Conservation (phyloP, 768 basidiomycete genomes). For the Boletus sp. region DNA sequence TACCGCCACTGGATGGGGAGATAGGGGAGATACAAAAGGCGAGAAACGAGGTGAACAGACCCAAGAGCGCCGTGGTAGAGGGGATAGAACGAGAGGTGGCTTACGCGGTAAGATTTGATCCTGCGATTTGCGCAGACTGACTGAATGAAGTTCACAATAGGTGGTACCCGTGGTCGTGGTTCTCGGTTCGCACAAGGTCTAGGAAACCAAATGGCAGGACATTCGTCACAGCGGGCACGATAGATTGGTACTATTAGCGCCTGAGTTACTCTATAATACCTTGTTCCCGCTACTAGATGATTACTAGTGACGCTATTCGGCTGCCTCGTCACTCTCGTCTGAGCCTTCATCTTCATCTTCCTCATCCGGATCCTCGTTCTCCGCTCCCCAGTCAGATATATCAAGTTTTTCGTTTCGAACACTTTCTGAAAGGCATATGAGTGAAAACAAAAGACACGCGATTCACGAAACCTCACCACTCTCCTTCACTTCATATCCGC, state of each 20-base stretch:
- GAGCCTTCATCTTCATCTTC: slow-evolving; percentile 21
- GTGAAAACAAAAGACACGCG: neutral
- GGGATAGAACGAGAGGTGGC: slow-evolving; percentile 56
- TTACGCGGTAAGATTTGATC: slow-evolving; percentile 48
- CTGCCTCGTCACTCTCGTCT: slow-evolving; percentile 10
- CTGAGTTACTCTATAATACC: neutral
- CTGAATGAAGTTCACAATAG: slow-evolving; percentile 30
- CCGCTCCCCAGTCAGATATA: slow-evolving; percentile 52
- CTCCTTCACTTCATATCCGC: slow-evolving; percentile 68
- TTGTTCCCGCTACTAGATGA: neutral
- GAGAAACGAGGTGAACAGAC: slow-evolving; percentile 80
- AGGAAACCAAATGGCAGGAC: slow-evolving; percentile 71
- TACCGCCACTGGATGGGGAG: slow-evolving; percentile 48
- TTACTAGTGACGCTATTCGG: slow-evolving; percentile 1
- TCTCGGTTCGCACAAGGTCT: slow-evolving; percentile 81
- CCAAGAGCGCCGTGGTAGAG: slow-evolving; percentile 74
- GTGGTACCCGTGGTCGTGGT: slow-evolving; percentile 70
- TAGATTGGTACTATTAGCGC: slow-evolving; percentile 8
- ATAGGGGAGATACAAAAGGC: slow-evolving; percentile 57
- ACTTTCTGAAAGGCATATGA: slow-evolving; percentile 38
- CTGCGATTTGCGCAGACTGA: neutral
- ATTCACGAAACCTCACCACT: slow-evolving; percentile 46
- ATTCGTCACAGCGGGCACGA: slow-evolving; percentile 20
- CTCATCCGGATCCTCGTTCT: slow-evolving; percentile 26
- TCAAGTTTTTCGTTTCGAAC: slow-evolving; percentile 58